Percentiles rank a stretch among this genome's conserved stretches.
Evolutionary conservation across 345 rosid genomes (phyloP).

Genomic region (Brassica napus): Da-Ae NC_063443.1:1328501-1329000

Average conservation of each 20-base stretch:
- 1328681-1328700: background rate
- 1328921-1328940: background rate
- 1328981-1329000: background rate
- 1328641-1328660: background rate
- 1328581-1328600: background rate
- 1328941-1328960: constrained; percentile 2
- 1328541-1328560: background rate
- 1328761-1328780: background rate
- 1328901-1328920: background rate
- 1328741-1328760: background rate
- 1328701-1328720: background rate
- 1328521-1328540: background rate
- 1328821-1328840: constrained; percentile 13
- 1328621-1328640: background rate
- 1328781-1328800: constrained; percentile 22
- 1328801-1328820: constrained; percentile 22
- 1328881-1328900: background rate
- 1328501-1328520: background rate
- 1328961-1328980: background rate
- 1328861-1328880: background rate
- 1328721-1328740: background rate
- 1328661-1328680: background rate
- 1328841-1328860: constrained; percentile 13
- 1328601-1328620: background rate
- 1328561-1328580: background rate